Conservation (phyloP, 2,329 filamentous ascomycete genomes). For the Hypoxylon sp. region DNA sequence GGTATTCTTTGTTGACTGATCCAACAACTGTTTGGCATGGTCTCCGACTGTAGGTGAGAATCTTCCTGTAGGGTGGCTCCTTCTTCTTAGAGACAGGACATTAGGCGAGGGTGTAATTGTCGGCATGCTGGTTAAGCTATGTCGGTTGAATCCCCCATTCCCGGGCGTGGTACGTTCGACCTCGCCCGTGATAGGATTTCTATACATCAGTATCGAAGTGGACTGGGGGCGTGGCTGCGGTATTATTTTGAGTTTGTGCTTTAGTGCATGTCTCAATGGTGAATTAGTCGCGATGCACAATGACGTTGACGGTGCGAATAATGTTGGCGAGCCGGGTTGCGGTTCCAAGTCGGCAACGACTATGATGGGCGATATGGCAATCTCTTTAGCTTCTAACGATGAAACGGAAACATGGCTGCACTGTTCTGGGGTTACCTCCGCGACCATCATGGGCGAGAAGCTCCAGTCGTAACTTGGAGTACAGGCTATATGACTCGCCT, state of each 20-base stretch:
- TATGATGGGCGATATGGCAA: conserved; percentile 51
- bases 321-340: conserved; percentile 27
- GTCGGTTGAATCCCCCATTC: conserved; percentile 18
- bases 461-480: conserved; percentile 14
- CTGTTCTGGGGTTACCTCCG: conserved; percentile 35
- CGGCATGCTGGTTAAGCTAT: conserved; percentile 28
- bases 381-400: conserved; percentile 27
- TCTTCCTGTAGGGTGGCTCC: conserved; percentile 29
- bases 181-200: conserved; percentile 46
- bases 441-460: conserved; percentile 41
- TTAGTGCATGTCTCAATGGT: conserved; percentile 33
- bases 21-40: neutral
- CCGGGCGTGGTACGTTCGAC: conserved; percentile 24
- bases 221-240: conserved; percentile 44
- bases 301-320: conserved; percentile 7
- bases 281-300: neutral
- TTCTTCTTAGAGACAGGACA: conserved; percentile 25
- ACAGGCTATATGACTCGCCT: neutral
- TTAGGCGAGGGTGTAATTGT: conserved; percentile 15
- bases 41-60: neutral
- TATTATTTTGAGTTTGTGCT: conserved; percentile 45
- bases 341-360: conserved; percentile 46
- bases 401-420: conserved; percentile 4
- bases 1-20: neutral
- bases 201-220: conserved; percentile 46